Conservation (phyloP, 108 stramenopile genomes). For the Stephanodiscus minutulus region DNA sequence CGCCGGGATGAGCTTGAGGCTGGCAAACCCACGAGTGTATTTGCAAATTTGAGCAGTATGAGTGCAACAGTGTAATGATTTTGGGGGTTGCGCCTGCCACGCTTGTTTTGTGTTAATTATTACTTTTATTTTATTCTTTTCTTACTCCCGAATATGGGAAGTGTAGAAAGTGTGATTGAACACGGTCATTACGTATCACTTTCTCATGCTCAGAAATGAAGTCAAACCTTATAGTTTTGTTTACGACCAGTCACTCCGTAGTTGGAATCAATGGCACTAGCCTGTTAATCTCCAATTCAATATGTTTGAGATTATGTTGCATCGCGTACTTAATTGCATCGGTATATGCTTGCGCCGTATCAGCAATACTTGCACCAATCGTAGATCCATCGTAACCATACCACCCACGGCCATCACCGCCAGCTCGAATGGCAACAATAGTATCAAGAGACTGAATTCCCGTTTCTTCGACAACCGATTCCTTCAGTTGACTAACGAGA, state of each 20-base stretch:
- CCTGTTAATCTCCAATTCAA: constrained; percentile 45
- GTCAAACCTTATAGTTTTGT: no score
- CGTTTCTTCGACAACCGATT: constrained; percentile 29
- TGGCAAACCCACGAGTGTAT: constrained; percentile 58
- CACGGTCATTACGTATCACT: no score
- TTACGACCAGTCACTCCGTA: constrained; percentile 5
- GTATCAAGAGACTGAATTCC: constrained; percentile 48
- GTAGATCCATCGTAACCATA: constrained; percentile 33
- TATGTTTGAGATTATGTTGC: constrained; percentile 25
- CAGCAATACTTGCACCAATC: constrained; percentile 18
- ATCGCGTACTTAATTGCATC: constrained; percentile 36
- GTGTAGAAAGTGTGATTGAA: no score
- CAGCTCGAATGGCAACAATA: constrained; percentile 43
- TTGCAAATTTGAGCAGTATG: constrained; percentile 86
- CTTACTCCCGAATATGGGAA: no score
- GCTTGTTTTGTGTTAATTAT: no score
- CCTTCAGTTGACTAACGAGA: constrained; percentile 32
- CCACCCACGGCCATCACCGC: constrained; percentile 19
- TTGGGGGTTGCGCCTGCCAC: not conserved
- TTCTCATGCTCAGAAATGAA: no score
- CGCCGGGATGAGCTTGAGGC: constrained; percentile 57
- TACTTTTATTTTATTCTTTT: no score
- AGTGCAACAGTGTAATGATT: constrained; percentile 49
- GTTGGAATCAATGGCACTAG: constrained; percentile 42
- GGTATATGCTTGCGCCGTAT: constrained; percentile 38